A percentile compares a stretch with the other conserved stretches of the same genome.
Conservation (phyloP, 495 filamentous ascomycete genomes). For the Umbilicaria muhlenbergii region DNA sequence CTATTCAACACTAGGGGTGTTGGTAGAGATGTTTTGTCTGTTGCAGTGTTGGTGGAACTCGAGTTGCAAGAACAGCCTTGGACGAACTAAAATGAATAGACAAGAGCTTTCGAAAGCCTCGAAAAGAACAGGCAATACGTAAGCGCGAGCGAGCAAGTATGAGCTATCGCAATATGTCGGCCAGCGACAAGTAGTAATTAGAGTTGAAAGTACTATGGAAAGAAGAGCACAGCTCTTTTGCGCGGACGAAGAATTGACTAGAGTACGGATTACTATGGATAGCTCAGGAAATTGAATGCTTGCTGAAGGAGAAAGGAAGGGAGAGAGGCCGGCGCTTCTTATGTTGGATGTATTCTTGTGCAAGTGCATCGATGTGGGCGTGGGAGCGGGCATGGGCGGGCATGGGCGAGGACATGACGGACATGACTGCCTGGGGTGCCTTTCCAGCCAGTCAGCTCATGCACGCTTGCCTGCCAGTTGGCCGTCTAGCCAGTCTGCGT, state of each 20-base stretch:
- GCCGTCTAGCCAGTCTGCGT: no score
- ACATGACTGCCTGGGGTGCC: no score
- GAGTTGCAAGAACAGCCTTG: no score
- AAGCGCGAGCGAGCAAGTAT: conserved; percentile 40
- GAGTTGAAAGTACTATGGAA: conserved; percentile 19
- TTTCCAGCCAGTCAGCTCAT: no score
- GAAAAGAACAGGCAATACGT: conserved; percentile 2
- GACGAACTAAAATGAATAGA: conserved; percentile 11
- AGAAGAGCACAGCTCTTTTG: conserved; percentile 19
- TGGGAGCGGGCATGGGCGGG: no score
- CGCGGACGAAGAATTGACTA: neutral
- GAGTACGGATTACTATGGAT: conserved; percentile 19
- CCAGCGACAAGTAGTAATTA: conserved; percentile 31
- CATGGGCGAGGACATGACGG: no score
- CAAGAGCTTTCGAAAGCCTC: conserved; percentile 14
- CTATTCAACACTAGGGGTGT: no score
- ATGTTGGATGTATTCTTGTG: conserved; percentile 1
- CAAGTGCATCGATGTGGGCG: no score
- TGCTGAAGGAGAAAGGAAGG: conserved; percentile 52
- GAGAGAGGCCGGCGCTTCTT: conserved; percentile 17
- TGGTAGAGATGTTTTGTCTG: no score
- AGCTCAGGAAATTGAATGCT: conserved; percentile 58
- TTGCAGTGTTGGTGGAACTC: no score
- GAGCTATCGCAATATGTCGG: conserved; percentile 32
- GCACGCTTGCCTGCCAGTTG: no score